Evolutionary conservation across 148 eudicot genomes (phyloP).

Genomic region (Cornus controversa): DNA sequence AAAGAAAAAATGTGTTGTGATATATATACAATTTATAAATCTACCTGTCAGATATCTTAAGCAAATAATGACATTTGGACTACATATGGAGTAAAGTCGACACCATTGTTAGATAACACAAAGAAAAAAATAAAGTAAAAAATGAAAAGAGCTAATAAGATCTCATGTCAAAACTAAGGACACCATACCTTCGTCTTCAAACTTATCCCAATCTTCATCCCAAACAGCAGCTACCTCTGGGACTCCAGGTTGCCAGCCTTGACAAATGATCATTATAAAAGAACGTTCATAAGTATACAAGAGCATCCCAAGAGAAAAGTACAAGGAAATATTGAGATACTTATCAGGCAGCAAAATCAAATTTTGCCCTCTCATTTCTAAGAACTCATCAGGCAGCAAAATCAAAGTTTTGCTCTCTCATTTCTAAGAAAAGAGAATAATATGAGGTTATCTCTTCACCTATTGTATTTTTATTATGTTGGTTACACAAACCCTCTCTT

Average conservation of each 20-base stretch:
- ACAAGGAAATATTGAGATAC: not conserved
- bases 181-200: constrained; percentile 87
- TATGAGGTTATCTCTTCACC: not conserved
- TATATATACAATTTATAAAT: not conserved
- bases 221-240: constrained; percentile 83
- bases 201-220: constrained; percentile 99
- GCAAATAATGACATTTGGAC: too few relatives aligned
- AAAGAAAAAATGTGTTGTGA: constrained; percentile 6
- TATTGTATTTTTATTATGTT: not conserved
- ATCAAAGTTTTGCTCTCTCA: not conserved
- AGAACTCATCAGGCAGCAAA: not conserved
- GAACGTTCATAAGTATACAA: constrained; percentile 17
- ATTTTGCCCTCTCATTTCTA: too few relatives aligned
- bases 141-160: not conserved
- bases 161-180: constrained; percentile 5
- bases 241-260: constrained; percentile 98
- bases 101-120: not conserved
- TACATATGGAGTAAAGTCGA: too few relatives aligned
- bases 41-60: not conserved
- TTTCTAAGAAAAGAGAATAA: not conserved
- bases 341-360: not conserved
- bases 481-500: too few relatives aligned
- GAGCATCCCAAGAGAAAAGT: constrained; percentile 3
- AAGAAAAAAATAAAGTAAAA: not conserved
- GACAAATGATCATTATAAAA: constrained; percentile 18